phyloP scores from a whole-genome alignment of 495 filamentous ascomycete species.

The Parathielavia hyrcaniae region DNA sequence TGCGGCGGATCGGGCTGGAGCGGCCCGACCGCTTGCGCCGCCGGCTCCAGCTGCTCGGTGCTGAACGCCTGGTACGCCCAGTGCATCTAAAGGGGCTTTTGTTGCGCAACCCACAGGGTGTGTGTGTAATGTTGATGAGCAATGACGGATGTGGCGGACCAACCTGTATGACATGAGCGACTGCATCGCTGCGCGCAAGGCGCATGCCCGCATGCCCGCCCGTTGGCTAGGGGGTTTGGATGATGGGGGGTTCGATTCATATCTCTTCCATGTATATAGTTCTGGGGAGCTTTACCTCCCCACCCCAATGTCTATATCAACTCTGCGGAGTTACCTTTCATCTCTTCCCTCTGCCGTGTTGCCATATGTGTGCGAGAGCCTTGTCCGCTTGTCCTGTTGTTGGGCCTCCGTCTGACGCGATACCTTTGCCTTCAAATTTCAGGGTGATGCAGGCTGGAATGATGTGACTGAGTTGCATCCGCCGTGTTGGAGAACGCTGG shows the following conservation, averaged over 20 bases:
- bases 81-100: constrained; percentile 34
- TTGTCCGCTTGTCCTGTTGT: too few relatives aligned
- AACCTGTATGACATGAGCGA: too few relatives aligned
- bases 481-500: too few relatives aligned
- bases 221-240: not conserved
- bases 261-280: constrained; percentile 6
- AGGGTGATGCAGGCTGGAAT: not conserved
- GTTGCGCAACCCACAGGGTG: too few relatives aligned
- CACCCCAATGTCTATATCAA: not conserved
- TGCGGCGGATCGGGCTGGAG: constrained; percentile 48
- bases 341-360: not conserved
- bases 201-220: too few relatives aligned
- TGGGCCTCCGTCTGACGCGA: too few relatives aligned
- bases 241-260: not conserved
- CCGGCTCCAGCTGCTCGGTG: constrained; percentile 42
- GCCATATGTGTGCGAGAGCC: not conserved
- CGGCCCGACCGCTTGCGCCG: constrained; percentile 43
- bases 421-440: not conserved
- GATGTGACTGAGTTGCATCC: not conserved
- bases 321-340: not conserved
- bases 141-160: too few relatives aligned
- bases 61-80: constrained; percentile 48
- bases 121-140: constrained; percentile 8
- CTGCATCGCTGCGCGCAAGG: not conserved
- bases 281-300: not conserved